phyloP scores from a whole-genome alignment of 441 rosid genomes.

The Erysimum pusillum region DNA sequence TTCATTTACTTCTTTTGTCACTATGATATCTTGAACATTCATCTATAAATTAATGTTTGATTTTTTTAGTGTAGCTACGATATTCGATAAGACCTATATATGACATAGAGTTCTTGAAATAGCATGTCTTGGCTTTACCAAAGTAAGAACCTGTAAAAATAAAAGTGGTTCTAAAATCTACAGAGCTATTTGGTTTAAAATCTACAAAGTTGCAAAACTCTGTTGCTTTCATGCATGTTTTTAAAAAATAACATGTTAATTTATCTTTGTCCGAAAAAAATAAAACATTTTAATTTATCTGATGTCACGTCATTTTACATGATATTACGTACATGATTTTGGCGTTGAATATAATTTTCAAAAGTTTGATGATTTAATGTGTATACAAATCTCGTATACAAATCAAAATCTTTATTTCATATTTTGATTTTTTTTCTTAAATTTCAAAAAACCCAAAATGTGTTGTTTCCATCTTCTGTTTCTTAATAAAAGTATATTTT shows the following conservation, averaged over 20 bases:
- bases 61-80: conserved; percentile 45
- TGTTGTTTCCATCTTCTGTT: neutral
- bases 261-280: too few species aligned
- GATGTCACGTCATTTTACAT: neutral
- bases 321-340: neutral
- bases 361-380: neutral
- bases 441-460: neutral
- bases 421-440: neutral
- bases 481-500: too few species aligned
- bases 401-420: neutral
- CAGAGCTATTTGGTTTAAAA: neutral
- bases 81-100: conserved; percentile 50
- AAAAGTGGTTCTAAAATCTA: conserved; percentile 3
- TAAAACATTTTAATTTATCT: too few species aligned
- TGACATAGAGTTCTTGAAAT: conserved; percentile 46
- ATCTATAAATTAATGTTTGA: conserved; percentile 1
- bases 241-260: too few species aligned
- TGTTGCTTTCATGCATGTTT: neutral
- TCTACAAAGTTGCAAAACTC: neutral
- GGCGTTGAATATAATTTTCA: neutral
- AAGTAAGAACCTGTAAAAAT: conserved; percentile 37
- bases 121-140: conserved; percentile 45
- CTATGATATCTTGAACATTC: conserved; percentile 1
- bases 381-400: neutral
- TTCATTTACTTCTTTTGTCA: conserved; percentile 11